Evolutionary conservation across 768 basidiomycete genomes (phyloP).

Genomic region (Gloeophyllum trabeum): DNA sequence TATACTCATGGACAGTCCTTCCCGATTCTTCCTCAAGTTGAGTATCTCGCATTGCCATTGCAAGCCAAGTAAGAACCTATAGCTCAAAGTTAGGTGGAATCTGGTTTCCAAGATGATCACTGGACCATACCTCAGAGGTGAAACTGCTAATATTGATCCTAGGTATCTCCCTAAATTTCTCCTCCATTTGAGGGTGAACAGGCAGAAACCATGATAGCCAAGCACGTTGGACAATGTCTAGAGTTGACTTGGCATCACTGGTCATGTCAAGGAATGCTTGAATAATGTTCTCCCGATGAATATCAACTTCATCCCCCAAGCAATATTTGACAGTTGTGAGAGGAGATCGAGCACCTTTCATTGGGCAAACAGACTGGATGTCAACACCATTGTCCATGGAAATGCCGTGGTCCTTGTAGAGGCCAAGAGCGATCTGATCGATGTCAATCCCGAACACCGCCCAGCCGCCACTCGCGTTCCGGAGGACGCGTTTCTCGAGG

Average conservation of each 20-base stretch:
- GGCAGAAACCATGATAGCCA: not conserved
- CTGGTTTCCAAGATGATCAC: no score
- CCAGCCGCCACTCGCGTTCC: no score
- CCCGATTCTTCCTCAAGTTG: no score
- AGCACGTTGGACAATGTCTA: not conserved
- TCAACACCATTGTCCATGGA: slow-evolving; percentile 41
- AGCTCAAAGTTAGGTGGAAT: no score
- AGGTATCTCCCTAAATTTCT: no score
- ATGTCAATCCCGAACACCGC: slow-evolving; percentile 37
- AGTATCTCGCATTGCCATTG: no score
- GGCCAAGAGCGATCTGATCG: slow-evolving; percentile 33
- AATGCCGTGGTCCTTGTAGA: slow-evolving; percentile 30
- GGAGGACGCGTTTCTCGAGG: no score
- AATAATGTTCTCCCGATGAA: slow-evolving; percentile 12
- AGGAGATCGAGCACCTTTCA: slow-evolving; percentile 23
- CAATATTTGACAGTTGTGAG: slow-evolving; percentile 28
- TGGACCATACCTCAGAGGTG: no score
- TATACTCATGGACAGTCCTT: no score
- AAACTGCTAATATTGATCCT: no score
- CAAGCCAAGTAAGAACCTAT: no score
- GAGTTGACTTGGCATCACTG: not conserved
- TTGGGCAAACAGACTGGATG: slow-evolving; percentile 39
- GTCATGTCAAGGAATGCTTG: not conserved
- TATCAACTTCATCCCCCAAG: slow-evolving; percentile 29
- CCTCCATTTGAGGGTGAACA: no score